A percentile compares a stretch with the other conserved stretches of the same genome.
Evolutionary conservation across 2,329 filamentous ascomycete species (phyloP).

Genomic region (Fusarium sp.): DNA sequence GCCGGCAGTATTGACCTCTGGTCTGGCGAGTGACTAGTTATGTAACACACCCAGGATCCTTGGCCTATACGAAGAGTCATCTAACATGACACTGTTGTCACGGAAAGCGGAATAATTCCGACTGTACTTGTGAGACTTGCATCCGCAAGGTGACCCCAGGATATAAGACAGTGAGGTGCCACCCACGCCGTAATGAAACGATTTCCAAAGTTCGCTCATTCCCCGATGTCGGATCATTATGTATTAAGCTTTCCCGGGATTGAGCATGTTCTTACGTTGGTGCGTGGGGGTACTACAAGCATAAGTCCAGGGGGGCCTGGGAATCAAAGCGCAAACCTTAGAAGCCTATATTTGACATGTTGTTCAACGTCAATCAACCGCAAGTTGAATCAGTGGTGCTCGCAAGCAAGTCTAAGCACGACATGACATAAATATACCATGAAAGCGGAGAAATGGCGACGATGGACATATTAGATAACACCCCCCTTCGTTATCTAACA

Average conservation of each 20-base stretch:
- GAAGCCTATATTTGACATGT: too few species aligned
- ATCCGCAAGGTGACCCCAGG: too few species aligned
- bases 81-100: too few species aligned
- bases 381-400: too few species aligned
- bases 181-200: neutral
- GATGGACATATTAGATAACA: neutral
- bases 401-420: too few species aligned
- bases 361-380: too few species aligned
- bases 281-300: neutral
- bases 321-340: too few species aligned
- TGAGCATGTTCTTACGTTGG: neutral
- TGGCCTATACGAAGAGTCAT: accelerated
- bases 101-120: too few species aligned
- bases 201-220: neutral
- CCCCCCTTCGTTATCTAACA: neutral
- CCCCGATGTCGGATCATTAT: neutral
- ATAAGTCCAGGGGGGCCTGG: too few species aligned
- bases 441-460: too few species aligned
- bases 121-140: too few species aligned
- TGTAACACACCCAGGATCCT: neutral
- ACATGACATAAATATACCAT: too few species aligned
- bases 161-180: neutral
- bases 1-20: neutral
- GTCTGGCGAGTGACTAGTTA: neutral
- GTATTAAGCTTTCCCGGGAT: neutral